Percentiles rank a stretch among this genome's conserved stretches.
Conservation (phyloP, 2,329 filamentous ascomycete genomes). For the Ophiognomonia clavigignenti-juglandacearum region DNA sequence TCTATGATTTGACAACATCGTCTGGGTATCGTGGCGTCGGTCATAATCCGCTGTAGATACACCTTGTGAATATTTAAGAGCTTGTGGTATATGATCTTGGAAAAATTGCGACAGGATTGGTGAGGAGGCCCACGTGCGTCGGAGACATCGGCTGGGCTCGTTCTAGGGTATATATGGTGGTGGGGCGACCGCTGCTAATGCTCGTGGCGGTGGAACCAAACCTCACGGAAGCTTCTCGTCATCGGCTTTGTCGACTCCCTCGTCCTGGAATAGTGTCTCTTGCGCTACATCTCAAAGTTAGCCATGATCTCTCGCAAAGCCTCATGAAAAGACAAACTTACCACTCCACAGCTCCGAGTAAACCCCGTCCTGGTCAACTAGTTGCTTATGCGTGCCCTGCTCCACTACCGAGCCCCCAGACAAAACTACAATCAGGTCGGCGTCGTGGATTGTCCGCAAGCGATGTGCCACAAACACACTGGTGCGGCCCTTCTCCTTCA, state of each 20-base stretch:
- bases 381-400: slow-evolving; percentile 77
- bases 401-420: slow-evolving; percentile 82
- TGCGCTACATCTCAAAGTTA: slow-evolving; percentile 42
- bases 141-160: no score
- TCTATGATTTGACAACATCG: no score
- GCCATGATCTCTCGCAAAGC: fast-evolving
- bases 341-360: slow-evolving; percentile 90
- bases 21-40: no score
- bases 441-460: slow-evolving; percentile 88
- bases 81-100: no score
- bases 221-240: slow-evolving; percentile 45
- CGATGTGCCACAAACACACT: slow-evolving; percentile 95
- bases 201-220: background rate
- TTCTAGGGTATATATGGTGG: no score
- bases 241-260: slow-evolving; percentile 37
- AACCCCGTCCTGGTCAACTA: slow-evolving; percentile 73
- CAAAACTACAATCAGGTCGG: slow-evolving; percentile 87
- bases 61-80: background rate
- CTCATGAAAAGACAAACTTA: slow-evolving; percentile 38
- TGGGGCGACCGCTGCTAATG: no score
- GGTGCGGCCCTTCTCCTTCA: slow-evolving; percentile 82
- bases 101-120: no score
- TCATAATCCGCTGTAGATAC: background rate
- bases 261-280: slow-evolving; percentile 51
- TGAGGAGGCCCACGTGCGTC: no score